phyloP scores from a whole-genome alignment of 352 stramenopile species.

The Nothophytophthora sp. region DNA sequence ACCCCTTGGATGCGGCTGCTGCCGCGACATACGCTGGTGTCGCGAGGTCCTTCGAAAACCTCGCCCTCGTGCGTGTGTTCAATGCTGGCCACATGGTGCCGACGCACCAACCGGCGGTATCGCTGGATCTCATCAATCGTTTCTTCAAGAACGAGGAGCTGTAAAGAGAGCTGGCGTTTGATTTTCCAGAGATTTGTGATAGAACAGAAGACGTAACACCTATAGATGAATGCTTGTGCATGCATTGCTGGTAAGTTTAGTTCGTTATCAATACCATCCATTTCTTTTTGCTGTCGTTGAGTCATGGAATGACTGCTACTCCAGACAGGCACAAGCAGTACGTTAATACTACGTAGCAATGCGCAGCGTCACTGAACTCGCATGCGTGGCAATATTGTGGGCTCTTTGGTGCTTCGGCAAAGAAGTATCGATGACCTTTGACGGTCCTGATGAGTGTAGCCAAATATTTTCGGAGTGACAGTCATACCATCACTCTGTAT shows the following conservation, averaged over 20 bases:
- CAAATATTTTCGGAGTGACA: too few relatives aligned
- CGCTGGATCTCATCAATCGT: slow-evolving; percentile 48
- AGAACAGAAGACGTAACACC: neutral
- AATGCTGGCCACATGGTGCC: slow-evolving; percentile 66
- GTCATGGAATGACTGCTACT: too few relatives aligned
- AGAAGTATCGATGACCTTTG: too few relatives aligned
- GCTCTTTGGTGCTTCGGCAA: too few relatives aligned
- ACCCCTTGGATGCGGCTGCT: slow-evolving; percentile 14
- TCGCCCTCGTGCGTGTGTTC: slow-evolving; percentile 53
- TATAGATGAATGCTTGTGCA: too few relatives aligned
- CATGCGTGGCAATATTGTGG: too few relatives aligned
- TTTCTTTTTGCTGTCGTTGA: too few relatives aligned
- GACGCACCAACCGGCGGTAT: slow-evolving; percentile 42
- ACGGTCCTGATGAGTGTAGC: too few relatives aligned
- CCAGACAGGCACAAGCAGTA: too few relatives aligned
- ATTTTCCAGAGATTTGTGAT: neutral
- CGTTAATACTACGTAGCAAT: too few relatives aligned
- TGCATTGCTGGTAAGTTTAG: neutral
- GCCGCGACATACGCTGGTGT: slow-evolving; percentile 5
- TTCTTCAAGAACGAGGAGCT: slow-evolving; percentile 53
- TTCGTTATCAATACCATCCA: too few relatives aligned
- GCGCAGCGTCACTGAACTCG: too few relatives aligned
- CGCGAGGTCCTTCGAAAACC: slow-evolving; percentile 41
- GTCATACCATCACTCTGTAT: neutral
- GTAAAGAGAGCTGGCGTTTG: neutral